phyloP scores from a whole-genome alignment of 2,329 filamentous ascomycete genomes.

The Fusarium agapanthi region DNA sequence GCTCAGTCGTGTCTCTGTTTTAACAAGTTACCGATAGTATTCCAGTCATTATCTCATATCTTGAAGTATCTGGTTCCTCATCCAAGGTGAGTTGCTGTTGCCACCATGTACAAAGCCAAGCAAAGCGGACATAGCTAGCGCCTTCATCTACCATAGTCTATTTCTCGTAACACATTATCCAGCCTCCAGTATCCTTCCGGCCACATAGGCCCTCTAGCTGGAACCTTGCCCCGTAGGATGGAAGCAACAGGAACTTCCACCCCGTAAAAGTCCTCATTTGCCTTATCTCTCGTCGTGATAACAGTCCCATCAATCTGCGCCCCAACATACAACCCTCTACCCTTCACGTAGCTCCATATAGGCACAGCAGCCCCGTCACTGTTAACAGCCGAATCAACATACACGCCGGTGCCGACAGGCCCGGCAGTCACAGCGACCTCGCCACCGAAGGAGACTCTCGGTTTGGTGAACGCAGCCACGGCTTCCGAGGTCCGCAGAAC shows the following conservation, averaged over 20 bases:
- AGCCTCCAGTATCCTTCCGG: not conserved
- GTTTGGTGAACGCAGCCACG: not conserved
- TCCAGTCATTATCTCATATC: not conserved
- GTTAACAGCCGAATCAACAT: not conserved
- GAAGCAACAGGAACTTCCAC: not conserved
- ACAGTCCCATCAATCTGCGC: not conserved
- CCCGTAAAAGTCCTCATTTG: not conserved
- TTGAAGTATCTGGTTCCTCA: too few relatives aligned
- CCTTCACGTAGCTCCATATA: not conserved
- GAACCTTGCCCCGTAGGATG: not conserved
- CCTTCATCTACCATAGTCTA: not conserved
- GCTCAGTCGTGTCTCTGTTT: fast-evolving
- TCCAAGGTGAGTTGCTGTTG: not conserved
- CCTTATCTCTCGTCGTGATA: not conserved
- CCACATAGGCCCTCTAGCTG: not conserved
- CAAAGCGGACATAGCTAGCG: not conserved
- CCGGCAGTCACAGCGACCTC: not conserved
- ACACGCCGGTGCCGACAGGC: not conserved
- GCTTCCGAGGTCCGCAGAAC: not conserved
- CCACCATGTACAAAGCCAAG: not conserved
- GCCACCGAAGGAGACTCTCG: not conserved
- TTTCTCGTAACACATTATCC: not conserved
- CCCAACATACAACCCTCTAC: not conserved
- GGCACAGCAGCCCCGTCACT: not conserved
- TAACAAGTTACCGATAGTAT: too few relatives aligned